These are phyloP conservation scores for Phytophthora podocarpi DNA, from an alignment of 352 stramenopile species.

Conservation along the genomic window DNA sequence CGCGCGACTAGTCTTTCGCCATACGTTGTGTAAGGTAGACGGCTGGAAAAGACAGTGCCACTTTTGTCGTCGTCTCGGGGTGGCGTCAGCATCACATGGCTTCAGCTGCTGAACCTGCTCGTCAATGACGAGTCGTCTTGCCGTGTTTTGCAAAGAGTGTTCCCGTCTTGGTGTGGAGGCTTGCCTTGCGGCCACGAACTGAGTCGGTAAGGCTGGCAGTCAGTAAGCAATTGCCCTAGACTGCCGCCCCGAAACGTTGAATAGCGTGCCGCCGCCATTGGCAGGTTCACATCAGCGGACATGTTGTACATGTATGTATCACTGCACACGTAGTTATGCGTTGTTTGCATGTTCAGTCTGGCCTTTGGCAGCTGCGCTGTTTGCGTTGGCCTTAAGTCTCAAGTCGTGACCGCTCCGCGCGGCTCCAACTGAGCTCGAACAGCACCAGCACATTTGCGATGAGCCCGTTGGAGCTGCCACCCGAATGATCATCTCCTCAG, in stretches of 20 bases:
- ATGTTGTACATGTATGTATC: too few species aligned
- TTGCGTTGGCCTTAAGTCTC: not conserved
- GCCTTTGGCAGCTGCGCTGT: not conserved
- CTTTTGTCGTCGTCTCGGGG: constrained; percentile 10
- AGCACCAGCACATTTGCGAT: not conserved
- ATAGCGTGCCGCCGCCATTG: not conserved
- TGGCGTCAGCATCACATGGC: constrained; percentile 10
- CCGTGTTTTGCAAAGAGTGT: constrained; percentile 20
- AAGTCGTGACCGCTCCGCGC: not conserved
- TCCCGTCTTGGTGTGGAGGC: constrained; percentile 21
- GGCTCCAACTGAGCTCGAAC: constrained; percentile 18
- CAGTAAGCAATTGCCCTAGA: not conserved
- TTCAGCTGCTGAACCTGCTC: constrained; percentile 4
- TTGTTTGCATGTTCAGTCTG: too few species aligned
- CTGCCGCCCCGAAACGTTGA: constrained; percentile 4
- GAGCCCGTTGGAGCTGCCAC: not conserved
- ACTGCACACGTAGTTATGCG: too few species aligned
- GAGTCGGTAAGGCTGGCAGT: constrained; percentile 1
- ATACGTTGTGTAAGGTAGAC: constrained; percentile 10
- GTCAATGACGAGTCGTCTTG: constrained; percentile 11
- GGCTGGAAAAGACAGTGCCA: constrained; percentile 15
- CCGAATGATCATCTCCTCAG: constrained; percentile 16
- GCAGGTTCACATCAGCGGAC: too few species aligned
- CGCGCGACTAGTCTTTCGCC: constrained; percentile 10
- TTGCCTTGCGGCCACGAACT: not conserved